These are phyloP conservation scores for Grosmannia penicillata DNA, from an alignment of 2,329 filamentous ascomycete genomes.

Conservation along the genomic window DNA sequence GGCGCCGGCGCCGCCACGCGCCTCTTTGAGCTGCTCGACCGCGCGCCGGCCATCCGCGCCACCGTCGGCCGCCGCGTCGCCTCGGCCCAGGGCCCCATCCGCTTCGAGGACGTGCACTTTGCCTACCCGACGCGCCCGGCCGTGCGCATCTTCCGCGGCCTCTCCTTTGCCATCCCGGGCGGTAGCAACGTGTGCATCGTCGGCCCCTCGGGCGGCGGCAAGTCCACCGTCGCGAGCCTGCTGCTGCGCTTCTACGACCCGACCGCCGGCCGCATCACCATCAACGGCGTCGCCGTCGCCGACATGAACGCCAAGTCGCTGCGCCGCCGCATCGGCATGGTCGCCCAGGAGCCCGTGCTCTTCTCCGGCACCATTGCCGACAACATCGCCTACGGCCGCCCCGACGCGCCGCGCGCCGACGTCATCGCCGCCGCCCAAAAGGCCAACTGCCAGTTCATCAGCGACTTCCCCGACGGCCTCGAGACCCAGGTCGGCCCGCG, in stretches of 20 bases:
- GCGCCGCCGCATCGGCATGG: slow-evolving; percentile 82
- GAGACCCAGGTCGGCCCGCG: slow-evolving; percentile 88
- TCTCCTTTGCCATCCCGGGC: slow-evolving; percentile 82
- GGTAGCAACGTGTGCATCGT: slow-evolving; percentile 95
- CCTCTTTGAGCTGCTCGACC: slow-evolving; percentile 89
- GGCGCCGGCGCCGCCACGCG: slow-evolving; percentile 93
- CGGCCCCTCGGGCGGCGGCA: slow-evolving; percentile 87
- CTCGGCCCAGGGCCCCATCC: slow-evolving; percentile 78
- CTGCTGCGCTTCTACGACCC: slow-evolving; percentile 85
- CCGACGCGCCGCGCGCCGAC: slow-evolving; percentile 60
- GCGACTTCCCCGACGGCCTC: slow-evolving; percentile 88
- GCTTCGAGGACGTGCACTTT: slow-evolving; percentile 74
- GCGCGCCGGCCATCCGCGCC: slow-evolving; percentile 70
- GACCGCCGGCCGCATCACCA: slow-evolving; percentile 59
- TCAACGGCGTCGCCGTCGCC: slow-evolving; percentile 71
- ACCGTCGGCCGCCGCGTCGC: slow-evolving; percentile 67
- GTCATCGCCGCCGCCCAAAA: slow-evolving; percentile 77
- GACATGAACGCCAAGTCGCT: slow-evolving; percentile 88
- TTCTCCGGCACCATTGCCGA: slow-evolving; percentile 76
- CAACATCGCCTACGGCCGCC: slow-evolving; percentile 84
- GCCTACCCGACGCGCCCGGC: slow-evolving; percentile 89
- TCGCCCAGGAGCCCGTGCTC: slow-evolving; percentile 88
- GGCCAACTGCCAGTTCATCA: slow-evolving; percentile 93
- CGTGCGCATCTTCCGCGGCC: slow-evolving; percentile 75
- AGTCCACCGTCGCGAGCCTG: slow-evolving; percentile 88